phyloP scores from a whole-genome alignment of 2,329 filamentous ascomycete genomes.

The Cladosporium austrohemisphaericum region DNA sequence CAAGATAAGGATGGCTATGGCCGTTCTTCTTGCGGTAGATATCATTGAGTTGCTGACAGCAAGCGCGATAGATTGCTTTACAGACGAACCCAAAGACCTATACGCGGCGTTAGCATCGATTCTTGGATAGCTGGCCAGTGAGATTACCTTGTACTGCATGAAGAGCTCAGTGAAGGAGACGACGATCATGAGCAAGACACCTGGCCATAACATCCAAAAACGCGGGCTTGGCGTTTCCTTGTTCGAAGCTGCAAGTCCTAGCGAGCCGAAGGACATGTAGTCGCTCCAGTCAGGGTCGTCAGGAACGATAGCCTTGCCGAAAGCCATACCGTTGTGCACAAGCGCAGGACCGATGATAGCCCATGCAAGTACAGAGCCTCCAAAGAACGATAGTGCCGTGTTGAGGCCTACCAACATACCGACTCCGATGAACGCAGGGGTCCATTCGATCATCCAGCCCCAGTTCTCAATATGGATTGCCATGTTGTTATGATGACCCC shows the following conservation, averaged over 20 bases:
- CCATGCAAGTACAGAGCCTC: slow-evolving; percentile 55
- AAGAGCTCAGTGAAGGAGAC: slow-evolving; percentile 44
- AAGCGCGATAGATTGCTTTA: slow-evolving; percentile 48
- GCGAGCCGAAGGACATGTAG: slow-evolving; percentile 39
- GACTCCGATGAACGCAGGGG: slow-evolving; percentile 58
- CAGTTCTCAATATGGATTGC: slow-evolving; percentile 56
- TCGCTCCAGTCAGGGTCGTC: slow-evolving; percentile 40
- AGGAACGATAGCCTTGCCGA: slow-evolving; percentile 37
- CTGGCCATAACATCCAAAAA: slow-evolving; percentile 53
- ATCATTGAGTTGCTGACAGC: slow-evolving; percentile 42
- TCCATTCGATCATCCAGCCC: slow-evolving; percentile 59
- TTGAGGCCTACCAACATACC: slow-evolving; percentile 59
- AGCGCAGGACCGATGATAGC: slow-evolving; percentile 56
- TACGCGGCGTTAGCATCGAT: slow-evolving; percentile 35
- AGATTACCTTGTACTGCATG: slow-evolving; percentile 18
- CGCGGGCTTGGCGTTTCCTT: slow-evolving; percentile 46
- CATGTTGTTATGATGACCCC: slow-evolving; percentile 48
- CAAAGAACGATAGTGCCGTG: slow-evolving; percentile 56
- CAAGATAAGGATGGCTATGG: slow-evolving; percentile 41
- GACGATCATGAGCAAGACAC: slow-evolving; percentile 50
- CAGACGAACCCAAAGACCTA: slow-evolving; percentile 44
- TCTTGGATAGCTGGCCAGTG: too few relatives aligned
- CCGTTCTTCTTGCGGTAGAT: slow-evolving; percentile 37
- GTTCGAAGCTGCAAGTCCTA: slow-evolving; percentile 34
- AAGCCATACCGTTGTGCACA: slow-evolving; percentile 50